Percentiles rank a stretch among this genome's conserved stretches.
phyloP scores from a whole-genome alignment of 805 yeast genomes.

The Schwanniomyces sp. region DNA sequence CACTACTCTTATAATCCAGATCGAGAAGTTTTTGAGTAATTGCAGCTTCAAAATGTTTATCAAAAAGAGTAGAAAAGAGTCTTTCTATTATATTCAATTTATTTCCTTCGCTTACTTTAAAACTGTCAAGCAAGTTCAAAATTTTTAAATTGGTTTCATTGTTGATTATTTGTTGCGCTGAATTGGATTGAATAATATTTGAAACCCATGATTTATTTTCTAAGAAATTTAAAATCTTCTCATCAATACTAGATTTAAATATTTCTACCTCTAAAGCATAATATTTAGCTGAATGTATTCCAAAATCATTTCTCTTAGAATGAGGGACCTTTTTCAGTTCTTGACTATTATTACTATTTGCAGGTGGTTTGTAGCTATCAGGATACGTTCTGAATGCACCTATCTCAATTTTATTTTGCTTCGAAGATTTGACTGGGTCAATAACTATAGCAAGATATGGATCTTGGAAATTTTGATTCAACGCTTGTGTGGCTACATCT shows the following conservation, averaged over 20 bases:
- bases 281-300: conserved; percentile 68
- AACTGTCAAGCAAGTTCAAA: conserved; percentile 6
- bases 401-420: conserved; percentile 69
- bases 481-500: conserved; percentile 84
- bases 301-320: conserved; percentile 61
- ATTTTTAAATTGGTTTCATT: conserved; percentile 8
- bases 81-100: conserved; percentile 4
- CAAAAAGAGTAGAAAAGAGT: conserved; percentile 6
- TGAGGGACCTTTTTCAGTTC: conserved; percentile 28
- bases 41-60: conserved; percentile 7
- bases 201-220: conserved; percentile 22
- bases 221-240: conserved; percentile 20
- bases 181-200: conserved; percentile 8
- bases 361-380: conserved; percentile 17
- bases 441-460: conserved; percentile 88
- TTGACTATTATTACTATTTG: neutral
- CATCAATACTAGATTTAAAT: conserved; percentile 55
- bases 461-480: conserved; percentile 87
- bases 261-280: conserved; percentile 64
- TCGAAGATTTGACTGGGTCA: conserved; percentile 71
- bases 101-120: conserved; percentile 7
- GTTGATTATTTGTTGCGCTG: conserved; percentile 4
- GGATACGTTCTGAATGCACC: conserved; percentile 84
- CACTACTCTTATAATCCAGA: neutral
- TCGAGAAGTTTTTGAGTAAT: neutral